Percentiles rank a stretch among this genome's conserved stretches.
These are phyloP conservation scores for Myriosclerotinia scirpicola DNA, from an alignment of 2,329 filamentous ascomycete genomes.

Conservation along the genomic window DNA sequence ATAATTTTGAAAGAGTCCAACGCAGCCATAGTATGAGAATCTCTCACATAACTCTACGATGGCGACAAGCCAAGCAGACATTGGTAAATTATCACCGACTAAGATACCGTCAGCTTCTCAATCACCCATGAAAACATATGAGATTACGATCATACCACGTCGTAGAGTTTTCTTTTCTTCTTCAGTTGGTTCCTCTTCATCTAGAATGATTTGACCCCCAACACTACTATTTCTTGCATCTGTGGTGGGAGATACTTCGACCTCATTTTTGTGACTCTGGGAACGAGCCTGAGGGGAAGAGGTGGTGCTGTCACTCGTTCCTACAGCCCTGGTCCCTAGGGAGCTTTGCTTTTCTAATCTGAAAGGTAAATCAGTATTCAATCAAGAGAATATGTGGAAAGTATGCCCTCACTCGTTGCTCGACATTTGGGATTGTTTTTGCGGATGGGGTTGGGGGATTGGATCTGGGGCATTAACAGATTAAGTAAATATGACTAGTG, in stretches of 20 bases:
- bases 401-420: not conserved
- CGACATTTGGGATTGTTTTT: not conserved
- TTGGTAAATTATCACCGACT: conserved; percentile 22
- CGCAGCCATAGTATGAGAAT: conserved; percentile 65
- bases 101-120: not conserved
- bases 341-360: not conserved
- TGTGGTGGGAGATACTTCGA: not conserved
- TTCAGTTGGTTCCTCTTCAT: conserved; percentile 8
- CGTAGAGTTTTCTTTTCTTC: conserved; percentile 2
- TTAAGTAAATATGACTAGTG: not conserved
- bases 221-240: conserved; percentile 1
- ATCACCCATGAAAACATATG: not conserved
- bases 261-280: conserved; percentile 4
- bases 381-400: not conserved
- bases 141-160: conserved; percentile 1
- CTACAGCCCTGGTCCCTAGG: not conserved
- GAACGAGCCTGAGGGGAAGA: not conserved
- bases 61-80: conserved; percentile 21
- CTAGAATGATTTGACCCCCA: not conserved
- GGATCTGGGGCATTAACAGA: not conserved
- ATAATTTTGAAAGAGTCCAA: conserved; percentile 62
- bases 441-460: not conserved
- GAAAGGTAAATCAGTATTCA: not conserved
- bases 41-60: conserved; percentile 20
- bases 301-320: not conserved